Evolutionary conservation across 257 asterid species (phyloP), one percentile per base, ranked within the genome.

Genomic region (Osmanthus fragrans): DNA sequence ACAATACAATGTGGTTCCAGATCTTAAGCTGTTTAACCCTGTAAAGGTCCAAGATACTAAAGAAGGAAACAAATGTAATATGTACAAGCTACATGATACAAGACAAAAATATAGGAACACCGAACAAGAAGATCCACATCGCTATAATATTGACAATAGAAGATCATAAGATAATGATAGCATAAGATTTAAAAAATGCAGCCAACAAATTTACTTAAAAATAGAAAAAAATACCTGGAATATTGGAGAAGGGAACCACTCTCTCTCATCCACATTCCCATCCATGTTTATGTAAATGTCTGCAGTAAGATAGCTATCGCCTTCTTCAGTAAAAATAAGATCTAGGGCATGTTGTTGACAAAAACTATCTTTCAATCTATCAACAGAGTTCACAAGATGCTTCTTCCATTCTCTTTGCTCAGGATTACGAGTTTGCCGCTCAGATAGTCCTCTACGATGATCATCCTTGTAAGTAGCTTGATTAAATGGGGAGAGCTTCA

Each of bases 381-480:
- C 99, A 82, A 93, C 97, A 68, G 90, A 86, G 80, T 82, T 86
- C 81, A 85, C 88, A 40, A 96, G 97, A 69, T 95, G 96, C 84
- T 83, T 92, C 87, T 89, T 96, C 99, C 99, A 96, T 81, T 96
- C 99, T 88, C 97, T 92, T 79, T 91, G 99, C 88, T 96, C 99
- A 69, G 97, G 99, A 74, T 93, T 89, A 70, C 97, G 98, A 63
- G 85, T 93, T 81, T 93, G 99, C 84, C 99, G 91, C 67, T 93
- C 98, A 65, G 88, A 76, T 70, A 91, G 86, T 86, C 96, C 87
- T 88, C 94, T 86, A 64, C 93, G 97, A 84, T 81, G 77, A 76
- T 95, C 99, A 74, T 92, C 97, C 83, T 83, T 86, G 86, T 82
- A 77, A 77, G 47, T 86, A 67, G 85, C 81, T 82, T 85, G 96